Conservation (phyloP, 495 filamentous ascomycete species). For the Aspergillus bridgeri region DNA sequence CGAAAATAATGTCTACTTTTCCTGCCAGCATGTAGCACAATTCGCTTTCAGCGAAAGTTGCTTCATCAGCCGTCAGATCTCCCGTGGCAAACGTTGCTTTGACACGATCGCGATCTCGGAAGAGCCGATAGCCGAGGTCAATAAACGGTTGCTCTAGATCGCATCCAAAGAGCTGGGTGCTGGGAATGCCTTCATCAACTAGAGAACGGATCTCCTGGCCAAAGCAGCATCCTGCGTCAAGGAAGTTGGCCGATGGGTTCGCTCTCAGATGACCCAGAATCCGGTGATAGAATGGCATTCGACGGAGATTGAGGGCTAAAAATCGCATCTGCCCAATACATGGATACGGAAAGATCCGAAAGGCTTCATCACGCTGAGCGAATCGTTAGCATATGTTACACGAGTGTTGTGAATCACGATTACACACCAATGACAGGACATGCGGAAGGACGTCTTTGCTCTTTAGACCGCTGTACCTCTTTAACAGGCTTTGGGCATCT, state of each 20-base stretch:
- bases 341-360: conserved; percentile 38
- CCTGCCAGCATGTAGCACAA: conserved; percentile 19
- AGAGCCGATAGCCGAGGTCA: conserved; percentile 50
- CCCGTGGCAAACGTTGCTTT: conserved; percentile 24
- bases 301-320: conserved; percentile 35
- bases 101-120: conserved; percentile 38
- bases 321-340: conserved; percentile 51
- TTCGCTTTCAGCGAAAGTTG: conserved; percentile 4
- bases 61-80: conserved; percentile 25
- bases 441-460: conserved; percentile 38
- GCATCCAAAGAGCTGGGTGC: conserved; percentile 41
- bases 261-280: conserved; percentile 30
- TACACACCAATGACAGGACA: conserved; percentile 36
- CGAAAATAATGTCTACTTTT: conserved; percentile 38
- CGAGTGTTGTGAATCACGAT: background rate
- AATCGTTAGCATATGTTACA: background rate
- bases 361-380: conserved; percentile 45
- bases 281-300: conserved; percentile 25
- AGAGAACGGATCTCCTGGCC: conserved; percentile 47
- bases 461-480: conserved; percentile 39
- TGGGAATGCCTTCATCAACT: conserved; percentile 41
- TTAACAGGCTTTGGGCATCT: conserved; percentile 28
- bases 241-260: conserved; percentile 20
- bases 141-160: conserved; percentile 49
- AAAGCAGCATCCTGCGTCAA: conserved; percentile 49